These are phyloP conservation scores for Trametes sanguinea DNA, from an alignment of 768 basidiomycete genomes.

Conservation along the genomic window DNA sequence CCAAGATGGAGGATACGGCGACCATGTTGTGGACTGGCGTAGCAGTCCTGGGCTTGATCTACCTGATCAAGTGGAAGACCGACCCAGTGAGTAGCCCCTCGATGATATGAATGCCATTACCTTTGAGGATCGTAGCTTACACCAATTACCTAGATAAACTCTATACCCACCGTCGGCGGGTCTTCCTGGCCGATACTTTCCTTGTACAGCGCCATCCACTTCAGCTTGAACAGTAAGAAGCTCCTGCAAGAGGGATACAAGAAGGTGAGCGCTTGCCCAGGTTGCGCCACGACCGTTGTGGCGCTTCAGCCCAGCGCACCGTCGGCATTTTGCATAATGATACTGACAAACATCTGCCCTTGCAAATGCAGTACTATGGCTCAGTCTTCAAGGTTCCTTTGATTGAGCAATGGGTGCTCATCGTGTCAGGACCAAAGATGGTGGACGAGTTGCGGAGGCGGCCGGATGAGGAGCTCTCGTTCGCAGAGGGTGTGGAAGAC, in stretches of 20 bases:
- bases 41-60: neutral
- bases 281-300: no score
- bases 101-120: no score
- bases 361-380: conserved; percentile 18
- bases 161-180: conserved; percentile 39
- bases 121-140: neutral
- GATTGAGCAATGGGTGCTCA: conserved; percentile 47
- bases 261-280: conserved; percentile 26
- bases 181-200: conserved; percentile 38
- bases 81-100: neutral
- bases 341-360: neutral
- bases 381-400: conserved; percentile 46
- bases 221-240: conserved; percentile 33
- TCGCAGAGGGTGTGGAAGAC: conserved; percentile 40
- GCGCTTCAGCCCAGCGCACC: no score
- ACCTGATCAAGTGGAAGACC: conserved; percentile 1
- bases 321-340: neutral
- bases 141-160: conserved; percentile 7
- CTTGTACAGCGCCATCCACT: conserved; percentile 35
- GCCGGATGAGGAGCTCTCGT: conserved; percentile 49
- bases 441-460: conserved; percentile 54
- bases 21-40: neutral
- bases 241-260: conserved; percentile 42
- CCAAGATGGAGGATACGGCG: neutral
- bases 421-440: conserved; percentile 43